Evolutionary conservation across 2,329 filamentous ascomycete species (phyloP), one percentile per base, ranked within the genome.

Genomic region (Lithohypha guttulata): DNA sequence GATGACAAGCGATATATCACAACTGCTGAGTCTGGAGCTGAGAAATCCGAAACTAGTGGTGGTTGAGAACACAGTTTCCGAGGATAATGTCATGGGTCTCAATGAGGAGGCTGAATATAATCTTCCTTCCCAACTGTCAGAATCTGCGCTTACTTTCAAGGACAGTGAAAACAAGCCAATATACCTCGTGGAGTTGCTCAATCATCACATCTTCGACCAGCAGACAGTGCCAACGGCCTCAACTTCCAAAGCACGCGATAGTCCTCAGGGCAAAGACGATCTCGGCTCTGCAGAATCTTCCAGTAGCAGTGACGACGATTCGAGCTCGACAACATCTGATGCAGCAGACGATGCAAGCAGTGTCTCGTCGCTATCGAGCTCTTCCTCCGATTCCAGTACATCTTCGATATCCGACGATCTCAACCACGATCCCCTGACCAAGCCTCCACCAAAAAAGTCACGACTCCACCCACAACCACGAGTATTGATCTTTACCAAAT

Each of bases 401-500:
- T 18, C n/a, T 23, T 25, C 33, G 14, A 21, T 7, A 6, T 20
- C 18, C 18, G 7, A 7, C 31, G 35, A 43, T n/a, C 13, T 4
- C 6, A 14, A 13, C 84, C 11, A 8, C 10, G 23, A 14, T 4
- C 18, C 14, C 20, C 17, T 6, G 11, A n/a, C 6, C 7, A 7
- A 11, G 15, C 85, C 14, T 78, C 93, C 50, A 89, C 84, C 1
- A 84, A 94, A 62, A 82, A 86, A 52, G 86, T 95, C 61, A 83
- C 89, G 58, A 95, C 93, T 59, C 73, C 96, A 9, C 89, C 95
- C 58, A 75, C 84, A 38, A 6, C 34, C 34, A 18, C 81, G 82
- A 1, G 71, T 79, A 53, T 93, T 98, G 54, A 79, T 98, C 46
- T 98, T 98, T 66, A 86, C 82, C 68, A 96, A 96, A 63, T 78